Conservation (phyloP, 2,329 filamentous ascomycete species). For the Alternaria sp. region DNA sequence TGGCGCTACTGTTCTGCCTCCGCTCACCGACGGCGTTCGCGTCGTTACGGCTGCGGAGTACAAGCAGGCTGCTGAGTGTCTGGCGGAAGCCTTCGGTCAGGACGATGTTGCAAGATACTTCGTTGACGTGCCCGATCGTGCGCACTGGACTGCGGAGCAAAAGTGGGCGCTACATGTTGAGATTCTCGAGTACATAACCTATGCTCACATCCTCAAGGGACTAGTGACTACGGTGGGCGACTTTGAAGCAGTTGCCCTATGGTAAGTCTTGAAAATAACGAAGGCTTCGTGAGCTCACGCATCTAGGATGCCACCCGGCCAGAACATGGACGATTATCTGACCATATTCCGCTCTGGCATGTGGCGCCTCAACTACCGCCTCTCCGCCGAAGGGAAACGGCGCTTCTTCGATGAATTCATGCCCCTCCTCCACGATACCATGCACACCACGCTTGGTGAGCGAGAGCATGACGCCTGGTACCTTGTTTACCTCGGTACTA, state of each 20-base stretch:
- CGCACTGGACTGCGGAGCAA: slow-evolving; percentile 66
- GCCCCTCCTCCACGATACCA: slow-evolving; percentile 75
- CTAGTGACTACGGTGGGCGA: slow-evolving; percentile 77
- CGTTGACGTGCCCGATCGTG: slow-evolving; percentile 72
- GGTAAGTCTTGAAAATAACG: slow-evolving; percentile 61
- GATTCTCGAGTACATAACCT: slow-evolving; percentile 78
- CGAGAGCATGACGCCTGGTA: slow-evolving; percentile 76
- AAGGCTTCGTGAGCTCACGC: slow-evolving; percentile 7
- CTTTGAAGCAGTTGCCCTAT: slow-evolving; percentile 79
- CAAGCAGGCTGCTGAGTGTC: slow-evolving; percentile 71
- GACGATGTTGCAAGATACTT: slow-evolving; percentile 79
- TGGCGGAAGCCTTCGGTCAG: slow-evolving; percentile 78
- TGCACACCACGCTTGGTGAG: slow-evolving; percentile 70
- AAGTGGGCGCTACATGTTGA: slow-evolving; percentile 79
- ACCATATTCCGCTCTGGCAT: slow-evolving; percentile 76
- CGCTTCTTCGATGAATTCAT: slow-evolving; percentile 81
- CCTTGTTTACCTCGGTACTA: slow-evolving; percentile 82
- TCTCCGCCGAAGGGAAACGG: slow-evolving; percentile 72
- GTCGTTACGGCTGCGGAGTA: slow-evolving; percentile 70
- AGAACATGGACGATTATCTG: slow-evolving; percentile 74
- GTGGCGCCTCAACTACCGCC: slow-evolving; percentile 77
- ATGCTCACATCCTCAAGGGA: slow-evolving; percentile 76
- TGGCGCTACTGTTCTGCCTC: slow-evolving; percentile 25
- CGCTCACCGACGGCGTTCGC: slow-evolving; percentile 61
- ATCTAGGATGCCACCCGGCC: slow-evolving; percentile 74